Evolutionary conservation across 2,329 filamentous ascomycete genomes (phyloP).

Genomic region (Scleromitrula shiraiana): DNA sequence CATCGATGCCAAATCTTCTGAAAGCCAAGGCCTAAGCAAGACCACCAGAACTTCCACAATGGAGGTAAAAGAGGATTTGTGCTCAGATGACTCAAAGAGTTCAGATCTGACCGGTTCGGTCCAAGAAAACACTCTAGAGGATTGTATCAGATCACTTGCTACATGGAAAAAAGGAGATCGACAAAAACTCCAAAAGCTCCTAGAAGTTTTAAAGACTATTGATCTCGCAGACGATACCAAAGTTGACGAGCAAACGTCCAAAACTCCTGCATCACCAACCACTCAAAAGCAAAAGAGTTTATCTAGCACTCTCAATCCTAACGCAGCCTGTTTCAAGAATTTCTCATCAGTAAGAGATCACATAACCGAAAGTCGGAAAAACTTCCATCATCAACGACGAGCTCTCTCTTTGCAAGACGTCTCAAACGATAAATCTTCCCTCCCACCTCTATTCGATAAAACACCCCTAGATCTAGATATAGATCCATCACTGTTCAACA

Average conservation of each 20-base stretch:
- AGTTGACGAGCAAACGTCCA: too few species aligned
- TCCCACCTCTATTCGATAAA: neutral
- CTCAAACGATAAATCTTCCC: neutral
- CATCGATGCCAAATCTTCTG: neutral
- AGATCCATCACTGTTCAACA: too few species aligned
- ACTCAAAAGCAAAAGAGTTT: neutral
- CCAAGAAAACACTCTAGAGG: slow-evolving; percentile 4
- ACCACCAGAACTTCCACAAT: neutral
- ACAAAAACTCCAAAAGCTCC: slow-evolving; percentile 13
- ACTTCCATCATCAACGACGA: neutral
- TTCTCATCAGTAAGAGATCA: slow-evolving; percentile 8
- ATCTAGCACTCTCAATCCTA: slow-evolving; percentile 15
- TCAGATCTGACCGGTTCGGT: neutral
- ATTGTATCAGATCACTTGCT: slow-evolving; percentile 13
- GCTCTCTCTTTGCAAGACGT: neutral
- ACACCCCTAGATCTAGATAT: neutral
- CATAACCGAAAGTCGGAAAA: neutral
- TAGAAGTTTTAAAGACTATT: slow-evolving; percentile 17
- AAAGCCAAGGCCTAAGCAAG: neutral
- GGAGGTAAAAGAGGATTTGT: neutral
- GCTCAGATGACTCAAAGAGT: too few species aligned
- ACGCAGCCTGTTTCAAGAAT: slow-evolving; percentile 14
- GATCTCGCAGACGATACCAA: neutral
- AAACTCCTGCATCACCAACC: neutral
- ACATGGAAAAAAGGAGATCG: slow-evolving; percentile 17